Base-by-base conservation (phyloP, 768 basidiomycete species). In the Rhizopogon rudus region DNA sequence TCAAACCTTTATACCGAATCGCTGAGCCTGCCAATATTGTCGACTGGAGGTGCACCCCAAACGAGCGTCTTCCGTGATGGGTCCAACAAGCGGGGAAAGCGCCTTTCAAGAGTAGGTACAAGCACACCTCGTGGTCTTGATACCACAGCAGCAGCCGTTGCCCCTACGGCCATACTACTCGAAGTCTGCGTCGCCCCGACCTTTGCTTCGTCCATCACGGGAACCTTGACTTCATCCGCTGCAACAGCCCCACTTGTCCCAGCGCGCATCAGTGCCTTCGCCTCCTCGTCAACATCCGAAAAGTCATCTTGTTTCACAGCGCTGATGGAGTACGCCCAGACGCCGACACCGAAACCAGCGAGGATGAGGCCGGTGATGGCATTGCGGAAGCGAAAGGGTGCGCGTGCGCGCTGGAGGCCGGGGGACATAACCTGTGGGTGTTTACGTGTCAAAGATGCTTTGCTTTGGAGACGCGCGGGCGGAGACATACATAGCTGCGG, bases 301-400 rank as follows among this genome's bases (percentile, higher is more conserved):
- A 96, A 97, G 40, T 88, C 84, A 66, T 97, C 94, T 65, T 98
- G 94, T 65, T 88, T 93, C 53, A 98, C 94, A 29, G 93, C 94
- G 31, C 84, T 82, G 65, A 98, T 96, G 16, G 93, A 94, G 73
- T 98, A 98, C 4, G 85, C 78, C 83, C 92, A 98, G 8, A 97
- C 85, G 28, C 86, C 88, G 13, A 83, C 80, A 29, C 83, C 86
- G 66, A 97, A 95, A 0, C 80, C 78, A 28, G 83, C 79, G 43
- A 98, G 78, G 3, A 76, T 64, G 44, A 85, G 59, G 7, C 95
- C 96, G 0, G 88, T 91, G 46, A 96, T 39, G 16, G 86, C 82
- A 68, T 98, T 98, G 60, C 80, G 80, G 40, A 88, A 40, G 33
- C 83, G 81, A 72, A 88, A 98, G 12, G 91, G 95, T 58, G 81